phyloP scores from a whole-genome alignment of 192 early-diverging fungal species.

The Backusella sp. region DNA sequence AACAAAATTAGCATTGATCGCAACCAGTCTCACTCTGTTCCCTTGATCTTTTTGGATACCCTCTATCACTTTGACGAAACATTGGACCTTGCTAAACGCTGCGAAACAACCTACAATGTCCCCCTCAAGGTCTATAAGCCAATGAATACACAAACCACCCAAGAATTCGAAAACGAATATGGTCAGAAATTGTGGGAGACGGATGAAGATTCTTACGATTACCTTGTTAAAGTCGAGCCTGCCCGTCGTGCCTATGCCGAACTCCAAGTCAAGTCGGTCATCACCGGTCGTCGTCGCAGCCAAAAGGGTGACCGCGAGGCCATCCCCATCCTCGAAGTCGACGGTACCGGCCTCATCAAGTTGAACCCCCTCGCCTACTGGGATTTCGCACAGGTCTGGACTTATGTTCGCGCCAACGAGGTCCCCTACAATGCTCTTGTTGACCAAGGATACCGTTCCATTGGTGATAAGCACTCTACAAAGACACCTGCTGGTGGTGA shows the following conservation, averaged over 20 bases:
- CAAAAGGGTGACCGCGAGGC: constrained; percentile 81
- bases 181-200: constrained; percentile 84
- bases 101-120: constrained; percentile 65
- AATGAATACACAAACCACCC: constrained; percentile 49
- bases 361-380: constrained; percentile 91
- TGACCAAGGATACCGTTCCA: constrained; percentile 88
- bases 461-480: constrained; percentile 94
- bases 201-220: constrained; percentile 83
- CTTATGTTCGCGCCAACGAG: constrained; percentile 77
- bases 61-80: constrained; percentile 95
- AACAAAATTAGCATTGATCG: constrained; percentile 60
- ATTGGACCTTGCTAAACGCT: constrained; percentile 69
- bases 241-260: constrained; percentile 82
- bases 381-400: constrained; percentile 89
- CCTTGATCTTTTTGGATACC: constrained; percentile 93
- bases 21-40: constrained; percentile 55
- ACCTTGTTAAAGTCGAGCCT: constrained; percentile 92
- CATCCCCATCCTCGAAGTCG: constrained; percentile 82
- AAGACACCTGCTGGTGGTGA: constrained; percentile 58
- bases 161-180: constrained; percentile 69
- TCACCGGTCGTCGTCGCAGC: constrained; percentile 87
- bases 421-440: constrained; percentile 90
- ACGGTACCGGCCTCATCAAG: constrained; percentile 81
- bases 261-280: constrained; percentile 71
- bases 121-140: constrained; percentile 78